phyloP scores from a whole-genome alignment of 2,329 filamentous ascomycete genomes.

The Paecilomyces fulvus region DNA sequence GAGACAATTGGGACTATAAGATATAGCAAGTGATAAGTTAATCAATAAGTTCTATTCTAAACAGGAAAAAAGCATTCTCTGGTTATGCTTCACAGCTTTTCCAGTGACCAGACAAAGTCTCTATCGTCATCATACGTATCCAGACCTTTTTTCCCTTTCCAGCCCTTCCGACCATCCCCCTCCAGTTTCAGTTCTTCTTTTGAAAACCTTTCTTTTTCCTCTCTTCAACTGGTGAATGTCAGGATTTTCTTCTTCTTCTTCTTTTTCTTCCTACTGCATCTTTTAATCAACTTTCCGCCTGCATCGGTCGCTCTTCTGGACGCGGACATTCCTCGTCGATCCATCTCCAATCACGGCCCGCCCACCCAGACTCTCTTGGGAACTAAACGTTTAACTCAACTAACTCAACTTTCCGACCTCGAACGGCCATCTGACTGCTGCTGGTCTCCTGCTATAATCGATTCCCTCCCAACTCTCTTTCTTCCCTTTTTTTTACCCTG shows the following conservation, averaged over 20 bases:
- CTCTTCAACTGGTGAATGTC: not conserved
- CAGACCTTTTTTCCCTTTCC: not conserved
- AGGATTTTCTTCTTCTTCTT: not conserved
- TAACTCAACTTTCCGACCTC: not conserved
- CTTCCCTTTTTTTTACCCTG: not conserved
- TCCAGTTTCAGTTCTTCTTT: not conserved
- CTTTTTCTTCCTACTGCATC: not conserved
- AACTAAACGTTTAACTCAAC: not conserved
- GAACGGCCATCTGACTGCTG: not conserved
- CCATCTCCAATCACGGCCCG: not conserved
- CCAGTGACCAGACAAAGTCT: not conserved
- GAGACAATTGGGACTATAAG: not conserved
- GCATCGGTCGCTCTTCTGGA: not conserved
- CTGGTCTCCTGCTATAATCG: not conserved
- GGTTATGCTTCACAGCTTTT: too few species aligned
- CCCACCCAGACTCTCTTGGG: not conserved
- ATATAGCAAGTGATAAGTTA: not conserved
- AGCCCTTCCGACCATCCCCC: not conserved
- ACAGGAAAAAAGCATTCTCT: too few species aligned
- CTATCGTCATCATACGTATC: not conserved
- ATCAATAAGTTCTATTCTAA: not conserved
- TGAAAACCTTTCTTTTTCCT: conserved; percentile 1
- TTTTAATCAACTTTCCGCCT: not conserved
- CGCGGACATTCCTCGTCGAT: not conserved
- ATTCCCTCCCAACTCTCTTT: not conserved